A percentile compares a stretch with the other conserved stretches of the same genome.
phyloP scores from a whole-genome alignment of 495 filamentous ascomycete genomes.

The Penicillium egyptiacum region DNA sequence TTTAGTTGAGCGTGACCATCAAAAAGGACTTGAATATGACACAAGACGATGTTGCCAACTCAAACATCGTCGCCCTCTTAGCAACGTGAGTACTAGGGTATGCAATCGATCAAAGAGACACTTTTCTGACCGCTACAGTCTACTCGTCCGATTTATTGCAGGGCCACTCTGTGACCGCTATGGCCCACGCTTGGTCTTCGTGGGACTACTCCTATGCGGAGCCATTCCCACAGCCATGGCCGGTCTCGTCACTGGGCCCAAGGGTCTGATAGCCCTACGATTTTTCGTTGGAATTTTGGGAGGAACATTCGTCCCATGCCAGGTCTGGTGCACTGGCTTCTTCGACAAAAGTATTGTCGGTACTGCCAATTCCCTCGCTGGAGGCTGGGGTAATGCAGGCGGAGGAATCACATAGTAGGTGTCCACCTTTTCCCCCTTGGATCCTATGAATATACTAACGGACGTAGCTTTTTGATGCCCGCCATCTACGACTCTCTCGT shows the following conservation, averaged over 20 bases:
- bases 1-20: constrained; percentile 71
- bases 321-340: constrained; percentile 94
- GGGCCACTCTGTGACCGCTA: constrained; percentile 84
- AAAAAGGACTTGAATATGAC: constrained; percentile 72
- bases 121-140: constrained; percentile 43
- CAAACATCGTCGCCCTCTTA: constrained; percentile 82
- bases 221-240: constrained; percentile 81
- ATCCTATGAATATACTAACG: constrained; percentile 7
- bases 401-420: constrained; percentile 73
- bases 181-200: constrained; percentile 80
- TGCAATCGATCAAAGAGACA: background rate
- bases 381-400: constrained; percentile 85
- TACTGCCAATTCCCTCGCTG: constrained; percentile 83
- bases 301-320: constrained; percentile 88
- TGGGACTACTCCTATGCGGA: constrained; percentile 69
- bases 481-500: constrained; percentile 86
- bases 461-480: constrained; percentile 82
- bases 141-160: constrained; percentile 77
- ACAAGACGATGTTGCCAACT: constrained; percentile 76
- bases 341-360: constrained; percentile 96
- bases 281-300: constrained; percentile 96
- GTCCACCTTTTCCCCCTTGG: background rate
- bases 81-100: constrained; percentile 66
- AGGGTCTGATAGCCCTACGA: constrained; percentile 72
- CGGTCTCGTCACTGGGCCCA: constrained; percentile 67